Evolutionary conservation across 208 protist species (phyloP), one percentile per base, ranked within the genome.

Genomic region (Novymonas esmeraldas): DNA sequence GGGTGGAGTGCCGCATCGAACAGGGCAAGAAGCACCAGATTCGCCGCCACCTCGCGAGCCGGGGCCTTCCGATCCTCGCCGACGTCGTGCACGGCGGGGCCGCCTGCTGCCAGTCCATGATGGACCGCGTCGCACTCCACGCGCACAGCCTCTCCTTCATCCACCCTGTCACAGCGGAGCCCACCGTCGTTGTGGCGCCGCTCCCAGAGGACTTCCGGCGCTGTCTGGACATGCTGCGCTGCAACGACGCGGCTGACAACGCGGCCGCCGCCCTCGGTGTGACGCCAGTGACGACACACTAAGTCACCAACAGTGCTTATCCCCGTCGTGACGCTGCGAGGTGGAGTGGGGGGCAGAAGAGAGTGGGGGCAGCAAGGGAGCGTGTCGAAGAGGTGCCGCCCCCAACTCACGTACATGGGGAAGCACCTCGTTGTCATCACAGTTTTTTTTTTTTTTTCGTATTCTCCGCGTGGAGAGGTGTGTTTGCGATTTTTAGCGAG

Each of bases 11-110:
- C 54, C 76, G 81, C 6, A 84, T 96, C 46, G 78, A 89, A 63
- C 87, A 94, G 33, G 90, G 90, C 20, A 94, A 93, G 73, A 92
- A 93, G 67, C 90, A 96, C 56, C 90, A 96, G 57, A 82, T 96
- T 46, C 81, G 90, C 13, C 82, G 90, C 2, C 90, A 96, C 62
- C 71, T 96, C 5, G 85, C 90, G 9, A 66, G 81, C 9, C 64
- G 62, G 1, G 90, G 90, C 6, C 49, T 96, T 34, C 90, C 90
- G 0, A 81, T 96, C 48, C 59, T 93, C 11, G 84, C 82, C 33
- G 90, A 96, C 56, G 75, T 94, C 10, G 85, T 87, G n/a, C 87
- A 96, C 51, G 90, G 87, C 6, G 90, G 90, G 0, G 79, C 85
- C 1, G 81, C 76, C 28, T 95, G 87, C 63, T 72, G 59, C 39